Conservation (phyloP, 495 filamentous ascomycete genomes). For the Aspergillus biplanus region DNA sequence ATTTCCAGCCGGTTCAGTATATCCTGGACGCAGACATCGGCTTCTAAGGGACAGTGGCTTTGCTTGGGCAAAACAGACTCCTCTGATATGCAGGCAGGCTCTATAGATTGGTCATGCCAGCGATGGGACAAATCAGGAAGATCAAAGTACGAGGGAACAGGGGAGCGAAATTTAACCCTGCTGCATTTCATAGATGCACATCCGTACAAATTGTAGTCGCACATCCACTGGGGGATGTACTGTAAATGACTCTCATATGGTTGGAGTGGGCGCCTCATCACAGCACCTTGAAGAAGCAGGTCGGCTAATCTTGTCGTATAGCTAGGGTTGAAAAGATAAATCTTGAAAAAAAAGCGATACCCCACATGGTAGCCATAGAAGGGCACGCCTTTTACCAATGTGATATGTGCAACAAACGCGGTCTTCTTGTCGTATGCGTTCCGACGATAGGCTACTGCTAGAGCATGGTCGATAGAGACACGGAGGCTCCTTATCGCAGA, state of each 20-base stretch:
- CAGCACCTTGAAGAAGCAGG: constrained; percentile 79
- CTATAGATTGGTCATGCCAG: constrained; percentile 81
- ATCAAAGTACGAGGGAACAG: constrained; percentile 71
- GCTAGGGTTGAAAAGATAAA: constrained; percentile 85
- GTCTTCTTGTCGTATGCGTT: constrained; percentile 68
- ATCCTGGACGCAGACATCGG: constrained; percentile 85
- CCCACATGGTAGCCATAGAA: constrained; percentile 96
- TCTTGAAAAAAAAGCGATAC: constrained; percentile 88
- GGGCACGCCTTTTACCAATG: constrained; percentile 87
- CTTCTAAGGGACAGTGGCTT: constrained; percentile 86
- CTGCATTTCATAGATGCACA: constrained; percentile 81
- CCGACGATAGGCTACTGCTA: constrained; percentile 79
- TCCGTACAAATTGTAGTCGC: constrained; percentile 94
- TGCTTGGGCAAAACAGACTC: constrained; percentile 68
- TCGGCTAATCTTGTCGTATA: constrained; percentile 83
- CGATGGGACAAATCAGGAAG: constrained; percentile 59
- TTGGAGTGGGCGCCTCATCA: constrained; percentile 82
- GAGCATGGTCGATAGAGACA: constrained; percentile 80
- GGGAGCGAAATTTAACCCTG: constrained; percentile 71
- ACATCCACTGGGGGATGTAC: constrained; percentile 95
- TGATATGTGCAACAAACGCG: constrained; percentile 84
- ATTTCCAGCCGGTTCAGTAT: constrained; percentile 83
- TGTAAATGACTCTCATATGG: constrained; percentile 93
- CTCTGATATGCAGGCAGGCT: constrained; percentile 55
- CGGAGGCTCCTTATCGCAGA: constrained; percentile 74